phyloP scores from a whole-genome alignment of 345 rosid species.

The Heritiera fomes region DNA sequence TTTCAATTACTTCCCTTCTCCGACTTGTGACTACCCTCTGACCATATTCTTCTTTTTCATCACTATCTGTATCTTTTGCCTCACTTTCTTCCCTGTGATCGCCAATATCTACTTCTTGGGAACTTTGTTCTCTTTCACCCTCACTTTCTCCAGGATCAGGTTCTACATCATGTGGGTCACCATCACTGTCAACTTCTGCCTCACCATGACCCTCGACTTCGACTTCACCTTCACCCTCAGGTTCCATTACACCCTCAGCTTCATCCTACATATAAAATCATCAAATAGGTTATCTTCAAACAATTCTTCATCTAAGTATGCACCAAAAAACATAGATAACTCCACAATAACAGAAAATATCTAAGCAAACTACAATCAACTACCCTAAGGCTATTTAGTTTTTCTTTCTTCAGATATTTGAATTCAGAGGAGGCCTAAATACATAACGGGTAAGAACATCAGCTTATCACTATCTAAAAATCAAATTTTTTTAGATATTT shows the following conservation, averaged over 20 bases:
- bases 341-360: neutral
- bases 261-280: constrained; percentile 54
- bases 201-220: constrained; percentile 67
- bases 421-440: neutral
- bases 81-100: constrained; percentile 74
- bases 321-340: neutral
- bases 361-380: neutral
- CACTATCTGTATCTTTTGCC: constrained; percentile 69
- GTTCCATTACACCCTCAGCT: constrained; percentile 75
- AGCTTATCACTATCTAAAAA: neutral
- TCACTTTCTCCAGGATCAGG: constrained; percentile 89
- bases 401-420: neutral
- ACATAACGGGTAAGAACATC: neutral
- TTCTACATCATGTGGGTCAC: constrained; percentile 59
- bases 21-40: constrained; percentile 60
- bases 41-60: constrained; percentile 66
- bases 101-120: constrained; percentile 67
- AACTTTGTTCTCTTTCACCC: constrained; percentile 86
- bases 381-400: neutral
- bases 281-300: neutral
- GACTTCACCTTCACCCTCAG: constrained; percentile 62
- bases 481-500: neutral
- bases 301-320: neutral
- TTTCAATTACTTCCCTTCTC: constrained; percentile 68
- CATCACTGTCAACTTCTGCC: constrained; percentile 70